Conservation (phyloP, 495 filamentous ascomycete genomes). For the Aspergillus heteromorphus region DNA sequence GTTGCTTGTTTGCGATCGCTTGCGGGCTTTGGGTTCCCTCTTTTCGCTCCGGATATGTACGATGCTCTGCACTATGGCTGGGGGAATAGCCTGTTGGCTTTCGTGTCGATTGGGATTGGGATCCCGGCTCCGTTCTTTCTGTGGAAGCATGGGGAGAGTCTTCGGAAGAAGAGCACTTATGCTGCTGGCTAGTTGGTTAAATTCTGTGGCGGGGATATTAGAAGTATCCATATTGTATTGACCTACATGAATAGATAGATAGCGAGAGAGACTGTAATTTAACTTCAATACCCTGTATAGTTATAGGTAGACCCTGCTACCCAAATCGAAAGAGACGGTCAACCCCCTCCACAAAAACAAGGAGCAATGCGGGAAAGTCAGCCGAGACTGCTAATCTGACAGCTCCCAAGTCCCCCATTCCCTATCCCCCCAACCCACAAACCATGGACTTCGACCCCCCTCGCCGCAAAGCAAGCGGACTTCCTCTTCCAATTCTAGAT, state of each 20-base stretch:
- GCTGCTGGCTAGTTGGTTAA: background rate
- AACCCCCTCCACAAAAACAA: no score
- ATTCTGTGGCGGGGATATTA: no score
- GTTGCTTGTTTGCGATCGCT: constrained; percentile 58
- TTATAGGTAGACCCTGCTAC: no score
- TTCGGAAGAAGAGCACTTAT: constrained; percentile 27
- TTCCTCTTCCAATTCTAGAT: constrained; percentile 19
- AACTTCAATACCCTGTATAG: no score
- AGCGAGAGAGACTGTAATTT: no score
- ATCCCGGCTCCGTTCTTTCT: constrained; percentile 52
- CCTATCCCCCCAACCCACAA: background rate
- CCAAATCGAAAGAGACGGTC: no score
- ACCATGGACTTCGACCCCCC: constrained; percentile 23
- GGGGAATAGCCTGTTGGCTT: constrained; percentile 55
- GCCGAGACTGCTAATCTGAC: no score
- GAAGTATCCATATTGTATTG: no score
- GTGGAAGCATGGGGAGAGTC: constrained; percentile 49
- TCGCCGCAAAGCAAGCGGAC: constrained; percentile 19
- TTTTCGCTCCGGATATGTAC: constrained; percentile 63
- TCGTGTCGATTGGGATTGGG: constrained; percentile 47
- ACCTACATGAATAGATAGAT: no score
- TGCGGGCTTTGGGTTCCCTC: constrained; percentile 68
- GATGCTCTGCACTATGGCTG: constrained; percentile 50
- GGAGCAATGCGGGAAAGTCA: no score
- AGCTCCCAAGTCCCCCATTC: no score